Conservation (phyloP, 805 yeast species). For the Wickerhamomyces pijperi region DNA sequence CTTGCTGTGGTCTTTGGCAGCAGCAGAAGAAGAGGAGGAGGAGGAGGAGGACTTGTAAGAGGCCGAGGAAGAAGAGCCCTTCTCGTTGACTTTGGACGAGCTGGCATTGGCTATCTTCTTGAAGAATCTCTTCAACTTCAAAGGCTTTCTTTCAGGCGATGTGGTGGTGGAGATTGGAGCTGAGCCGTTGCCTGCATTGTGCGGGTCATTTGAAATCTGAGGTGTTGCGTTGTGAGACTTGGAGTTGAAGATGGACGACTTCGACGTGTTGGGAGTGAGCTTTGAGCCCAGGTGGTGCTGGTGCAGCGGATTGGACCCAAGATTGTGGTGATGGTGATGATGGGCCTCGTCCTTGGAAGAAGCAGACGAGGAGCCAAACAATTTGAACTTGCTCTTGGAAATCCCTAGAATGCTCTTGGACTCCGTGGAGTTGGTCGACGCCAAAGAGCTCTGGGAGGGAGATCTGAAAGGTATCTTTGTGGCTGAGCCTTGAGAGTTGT, state of each 20-base stretch:
- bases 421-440: conserved; percentile 6
- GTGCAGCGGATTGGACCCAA: neutral
- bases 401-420: conserved; percentile 6
- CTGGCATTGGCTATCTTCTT: conserved; percentile 26
- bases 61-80: neutral
- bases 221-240: conserved; percentile 2
- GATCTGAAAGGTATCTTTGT: conserved; percentile 5
- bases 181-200: neutral
- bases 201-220: conserved; percentile 5
- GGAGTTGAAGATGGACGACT: conserved; percentile 7
- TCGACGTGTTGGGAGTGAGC: conserved; percentile 18
- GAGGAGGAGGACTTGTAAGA: too few species aligned
- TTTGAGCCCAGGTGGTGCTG: neutral
- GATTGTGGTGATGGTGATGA: conserved; percentile 2
- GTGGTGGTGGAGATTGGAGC: neutral
- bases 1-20: neutral
- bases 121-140: conserved; percentile 36
- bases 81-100: conserved; percentile 4
- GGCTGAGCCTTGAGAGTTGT: conserved; percentile 1
- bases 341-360: too few species aligned
- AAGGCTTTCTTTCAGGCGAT: conserved; percentile 11
- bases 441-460: conserved; percentile 6
- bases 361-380: conserved; percentile 2
- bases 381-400: conserved; percentile 9
- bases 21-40: neutral